Evolutionary conservation across 805 yeast species (phyloP).

Genomic region (Limtongozyma cylindracea): DNA sequence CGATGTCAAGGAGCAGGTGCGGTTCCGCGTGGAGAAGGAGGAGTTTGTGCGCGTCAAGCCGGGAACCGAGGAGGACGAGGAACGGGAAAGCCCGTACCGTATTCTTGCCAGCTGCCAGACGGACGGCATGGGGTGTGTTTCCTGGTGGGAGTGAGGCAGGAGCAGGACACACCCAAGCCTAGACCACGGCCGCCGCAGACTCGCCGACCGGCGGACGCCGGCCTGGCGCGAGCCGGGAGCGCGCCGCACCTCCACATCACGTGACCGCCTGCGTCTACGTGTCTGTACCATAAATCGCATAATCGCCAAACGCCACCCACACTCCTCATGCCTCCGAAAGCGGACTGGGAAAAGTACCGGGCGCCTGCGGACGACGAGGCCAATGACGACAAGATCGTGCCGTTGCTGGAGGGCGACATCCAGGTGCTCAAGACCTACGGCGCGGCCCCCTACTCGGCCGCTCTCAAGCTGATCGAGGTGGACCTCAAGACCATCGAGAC

Average conservation of each 20-base stretch:
- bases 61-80: constrained; percentile 11
- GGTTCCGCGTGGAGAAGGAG: constrained; percentile 82
- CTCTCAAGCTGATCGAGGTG: constrained; percentile 60
- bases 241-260: too few relatives aligned
- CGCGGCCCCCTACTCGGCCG: constrained; percentile 81
- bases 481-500: constrained; percentile 70
- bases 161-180: too few relatives aligned
- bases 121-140: constrained; percentile 88
- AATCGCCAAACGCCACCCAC: too few relatives aligned
- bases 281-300: too few relatives aligned
- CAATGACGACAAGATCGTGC: constrained; percentile 51
- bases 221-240: too few relatives aligned
- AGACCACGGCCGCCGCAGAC: too few relatives aligned
- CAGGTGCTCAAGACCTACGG: constrained; percentile 94
- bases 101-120: constrained; percentile 77
- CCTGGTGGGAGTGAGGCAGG: constrained; percentile 87
- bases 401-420: constrained; percentile 88
- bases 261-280: too few relatives aligned
- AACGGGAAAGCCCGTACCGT: constrained; percentile 40
- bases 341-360: constrained; percentile 94
- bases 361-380: constrained; percentile 56
- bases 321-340: constrained; percentile 92
- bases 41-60: constrained; percentile 70
- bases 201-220: too few relatives aligned
- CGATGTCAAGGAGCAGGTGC: constrained; percentile 76